Conservation (phyloP, 495 filamentous ascomycete genomes). For the Entonaema liquescens region DNA sequence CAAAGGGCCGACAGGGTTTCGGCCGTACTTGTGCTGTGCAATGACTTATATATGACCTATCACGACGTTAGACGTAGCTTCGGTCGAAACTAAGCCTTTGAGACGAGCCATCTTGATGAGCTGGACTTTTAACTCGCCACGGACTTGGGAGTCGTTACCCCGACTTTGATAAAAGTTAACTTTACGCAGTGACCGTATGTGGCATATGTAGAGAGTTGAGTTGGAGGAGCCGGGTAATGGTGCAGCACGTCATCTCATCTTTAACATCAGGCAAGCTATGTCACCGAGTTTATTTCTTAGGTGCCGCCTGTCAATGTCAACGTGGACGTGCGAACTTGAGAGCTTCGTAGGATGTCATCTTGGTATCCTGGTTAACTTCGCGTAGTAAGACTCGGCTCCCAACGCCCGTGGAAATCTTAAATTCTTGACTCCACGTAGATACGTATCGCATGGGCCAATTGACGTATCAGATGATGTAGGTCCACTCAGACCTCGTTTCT, state of each 20-base stretch:
- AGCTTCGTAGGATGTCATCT: neutral
- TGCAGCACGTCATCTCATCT: conserved; percentile 32
- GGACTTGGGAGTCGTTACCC: conserved; percentile 16
- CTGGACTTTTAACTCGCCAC: conserved; percentile 1
- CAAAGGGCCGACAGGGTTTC: conserved; percentile 43
- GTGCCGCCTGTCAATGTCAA: conserved; percentile 26
- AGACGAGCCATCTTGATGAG: conserved; percentile 6
- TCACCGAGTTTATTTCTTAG: conserved; percentile 26
- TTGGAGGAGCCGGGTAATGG: neutral
- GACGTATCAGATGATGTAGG: conserved; percentile 6
- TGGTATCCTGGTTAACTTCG: neutral
- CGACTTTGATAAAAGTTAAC: conserved; percentile 24
- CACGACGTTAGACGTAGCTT: conserved; percentile 20
- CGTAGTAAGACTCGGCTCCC: conserved; percentile 5
- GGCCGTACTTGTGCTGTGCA: conserved; percentile 37
- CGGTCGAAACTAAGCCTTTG: conserved; percentile 6
- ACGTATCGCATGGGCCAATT: neutral
- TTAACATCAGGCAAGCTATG: conserved; percentile 32
- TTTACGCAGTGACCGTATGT: neutral
- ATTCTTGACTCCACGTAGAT: neutral
- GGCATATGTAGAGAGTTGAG: neutral
- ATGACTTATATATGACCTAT: conserved; percentile 37
- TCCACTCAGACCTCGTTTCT: conserved; percentile 2
- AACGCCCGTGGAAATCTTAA: conserved; percentile 27
- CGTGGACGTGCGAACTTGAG: conserved; percentile 14